Conservation (phyloP, 257 asterid genomes). For the Thymus quinquecostatus region DNA sequence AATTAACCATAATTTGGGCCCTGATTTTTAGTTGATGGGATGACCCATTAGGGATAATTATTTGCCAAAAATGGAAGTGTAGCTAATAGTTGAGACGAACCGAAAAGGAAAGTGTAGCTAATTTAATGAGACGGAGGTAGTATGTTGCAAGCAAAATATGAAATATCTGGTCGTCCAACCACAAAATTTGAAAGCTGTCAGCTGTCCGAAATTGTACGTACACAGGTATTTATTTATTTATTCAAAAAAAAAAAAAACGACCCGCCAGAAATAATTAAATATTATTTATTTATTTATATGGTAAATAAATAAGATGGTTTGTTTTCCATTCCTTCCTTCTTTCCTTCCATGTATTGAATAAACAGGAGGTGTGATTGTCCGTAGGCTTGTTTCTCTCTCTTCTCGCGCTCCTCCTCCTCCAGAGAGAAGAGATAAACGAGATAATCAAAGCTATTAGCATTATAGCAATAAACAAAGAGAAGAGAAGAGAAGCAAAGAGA, state of each 20-base stretch:
- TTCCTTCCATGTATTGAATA: slow-evolving; percentile 8
- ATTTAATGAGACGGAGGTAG: no score
- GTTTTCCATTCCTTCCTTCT: neutral
- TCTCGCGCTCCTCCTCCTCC: slow-evolving; percentile 42
- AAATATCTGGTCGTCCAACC: neutral
- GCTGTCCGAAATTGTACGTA: slow-evolving; percentile 1
- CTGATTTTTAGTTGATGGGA: no score
- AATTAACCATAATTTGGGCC: no score
- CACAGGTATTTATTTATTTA: neutral
- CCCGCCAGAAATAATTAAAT: neutral
- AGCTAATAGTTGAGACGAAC: no score
- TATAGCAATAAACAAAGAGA: neutral
- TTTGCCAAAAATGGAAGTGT: no score
- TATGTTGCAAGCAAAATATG: no score
- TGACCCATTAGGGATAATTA: no score
- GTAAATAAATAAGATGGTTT: slow-evolving; percentile 7
- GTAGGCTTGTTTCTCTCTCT: slow-evolving; percentile 35
- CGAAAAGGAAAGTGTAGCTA: no score
- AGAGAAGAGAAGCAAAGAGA: slow-evolving; percentile 29
- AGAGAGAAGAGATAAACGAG: neutral
- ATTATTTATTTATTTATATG: no score
- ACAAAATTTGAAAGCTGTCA: slow-evolving; percentile 6
- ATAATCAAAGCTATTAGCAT: slow-evolving; percentile 11
- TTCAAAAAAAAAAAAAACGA: neutral
- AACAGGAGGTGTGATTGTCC: slow-evolving; percentile 31